Conservation (phyloP, 331 rosid genomes). For the Malus hybrid region DNA sequence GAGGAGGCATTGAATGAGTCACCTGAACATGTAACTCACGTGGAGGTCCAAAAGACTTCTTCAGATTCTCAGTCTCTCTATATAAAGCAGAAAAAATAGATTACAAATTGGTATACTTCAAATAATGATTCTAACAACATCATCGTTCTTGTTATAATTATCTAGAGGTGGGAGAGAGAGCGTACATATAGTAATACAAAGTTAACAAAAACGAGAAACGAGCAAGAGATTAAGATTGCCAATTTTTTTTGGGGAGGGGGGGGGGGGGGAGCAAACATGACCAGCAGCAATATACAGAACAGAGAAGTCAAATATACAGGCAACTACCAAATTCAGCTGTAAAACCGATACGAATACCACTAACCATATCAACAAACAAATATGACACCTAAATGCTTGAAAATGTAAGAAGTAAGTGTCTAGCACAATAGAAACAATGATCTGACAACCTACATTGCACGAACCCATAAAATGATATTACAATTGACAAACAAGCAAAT, state of each 20-base stretch:
- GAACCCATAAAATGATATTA: background rate
- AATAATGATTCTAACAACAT: background rate
- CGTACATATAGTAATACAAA: background rate
- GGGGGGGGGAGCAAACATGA: background rate
- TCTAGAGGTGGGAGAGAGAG: background rate
- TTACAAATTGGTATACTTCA: background rate
- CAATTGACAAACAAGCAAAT: background rate
- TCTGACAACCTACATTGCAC: background rate
- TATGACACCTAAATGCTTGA: background rate
- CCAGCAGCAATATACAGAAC: constrained; percentile 1
- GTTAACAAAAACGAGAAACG: background rate
- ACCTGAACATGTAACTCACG: constrained; percentile 28
- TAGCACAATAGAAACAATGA: background rate
- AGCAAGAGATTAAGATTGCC: background rate
- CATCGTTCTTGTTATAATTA: background rate
- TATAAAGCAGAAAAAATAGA: background rate
- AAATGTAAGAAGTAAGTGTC: background rate
- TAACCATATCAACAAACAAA: background rate
- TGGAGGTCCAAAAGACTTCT: constrained; percentile 22
- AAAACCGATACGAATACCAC: background rate
- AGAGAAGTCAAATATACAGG: constrained; percentile 13
- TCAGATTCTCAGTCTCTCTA: constrained; percentile 22
- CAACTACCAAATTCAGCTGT: constrained; percentile 10
- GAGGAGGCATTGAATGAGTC: constrained; percentile 40
- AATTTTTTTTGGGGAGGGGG: background rate